Evolutionary conservation across 2,329 filamentous ascomycete genomes (phyloP).

Genomic region (Coniochaeta sp.): DNA sequence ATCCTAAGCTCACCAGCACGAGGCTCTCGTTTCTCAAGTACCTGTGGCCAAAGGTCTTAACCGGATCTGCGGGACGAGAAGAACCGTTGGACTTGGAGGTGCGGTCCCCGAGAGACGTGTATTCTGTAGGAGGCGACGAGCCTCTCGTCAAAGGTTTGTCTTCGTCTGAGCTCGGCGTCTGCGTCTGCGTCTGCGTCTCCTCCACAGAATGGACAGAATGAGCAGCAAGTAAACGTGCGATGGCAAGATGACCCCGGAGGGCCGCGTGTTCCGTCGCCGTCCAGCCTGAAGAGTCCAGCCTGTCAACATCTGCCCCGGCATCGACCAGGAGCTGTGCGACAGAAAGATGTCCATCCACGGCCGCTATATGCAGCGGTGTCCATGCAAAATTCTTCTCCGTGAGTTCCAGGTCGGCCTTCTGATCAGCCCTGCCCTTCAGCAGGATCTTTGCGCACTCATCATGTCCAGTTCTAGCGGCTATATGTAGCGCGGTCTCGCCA

Average conservation of each 20-base stretch:
- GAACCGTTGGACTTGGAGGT: constrained; percentile 29
- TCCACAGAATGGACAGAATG: constrained; percentile 29
- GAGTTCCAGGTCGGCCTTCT: constrained; percentile 70
- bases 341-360: constrained; percentile 74
- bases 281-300: constrained; percentile 83
- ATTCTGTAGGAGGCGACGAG: constrained; percentile 35
- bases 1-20: constrained; percentile 85
- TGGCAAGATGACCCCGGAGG: constrained; percentile 76
- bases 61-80: constrained; percentile 59
- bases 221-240: constrained; percentile 62
- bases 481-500: constrained; percentile 85
- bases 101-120: constrained; percentile 55
- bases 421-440: constrained; percentile 59
- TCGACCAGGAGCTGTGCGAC: constrained; percentile 72
- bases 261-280: constrained; percentile 89
- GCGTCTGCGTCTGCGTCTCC: constrained; percentile 20
- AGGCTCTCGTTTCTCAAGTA: constrained; percentile 87
- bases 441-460: constrained; percentile 72
- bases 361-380: constrained; percentile 92
- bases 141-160: constrained; percentile 14
- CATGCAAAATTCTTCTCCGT: constrained; percentile 81
- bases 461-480: constrained; percentile 85
- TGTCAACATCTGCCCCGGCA: constrained; percentile 68
- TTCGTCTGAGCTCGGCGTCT: constrained; percentile 19
- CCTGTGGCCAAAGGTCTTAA: constrained; percentile 93